Conservation (phyloP, 2,329 filamentous ascomycete species). For the Ophiostoma himal-ulmi region DNA sequence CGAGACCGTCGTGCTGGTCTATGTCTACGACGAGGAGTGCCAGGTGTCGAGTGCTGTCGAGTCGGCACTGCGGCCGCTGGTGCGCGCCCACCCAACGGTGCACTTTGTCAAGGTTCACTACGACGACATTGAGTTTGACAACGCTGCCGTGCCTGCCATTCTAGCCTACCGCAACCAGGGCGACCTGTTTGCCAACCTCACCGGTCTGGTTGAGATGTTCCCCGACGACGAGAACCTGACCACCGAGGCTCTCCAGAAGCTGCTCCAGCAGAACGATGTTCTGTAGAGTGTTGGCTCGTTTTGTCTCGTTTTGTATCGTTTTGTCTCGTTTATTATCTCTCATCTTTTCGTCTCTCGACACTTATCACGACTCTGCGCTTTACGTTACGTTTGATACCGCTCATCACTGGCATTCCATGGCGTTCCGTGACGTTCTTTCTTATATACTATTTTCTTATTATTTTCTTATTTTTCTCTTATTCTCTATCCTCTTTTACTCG, state of each 20-base stretch:
- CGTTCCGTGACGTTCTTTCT: background rate
- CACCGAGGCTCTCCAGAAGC: conserved; percentile 45
- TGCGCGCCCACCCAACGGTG: conserved; percentile 61
- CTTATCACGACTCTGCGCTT: background rate
- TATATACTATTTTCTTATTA: background rate
- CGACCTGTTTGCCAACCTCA: conserved; percentile 84
- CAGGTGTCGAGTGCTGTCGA: conserved; percentile 74
- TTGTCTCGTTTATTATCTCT: background rate
- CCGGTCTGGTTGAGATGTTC: conserved; percentile 80
- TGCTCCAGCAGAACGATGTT: conserved; percentile 50
- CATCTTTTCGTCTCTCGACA: background rate
- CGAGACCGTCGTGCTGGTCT: conserved; percentile 83
- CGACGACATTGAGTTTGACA: conserved; percentile 89
- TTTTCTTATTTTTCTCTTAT: background rate
- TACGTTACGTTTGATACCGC: conserved; percentile 8
- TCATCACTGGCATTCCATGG: background rate
- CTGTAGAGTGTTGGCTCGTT: conserved; percentile 34
- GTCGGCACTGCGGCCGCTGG: conserved; percentile 67
- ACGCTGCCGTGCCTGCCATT: conserved; percentile 78
- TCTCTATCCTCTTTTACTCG: background rate
- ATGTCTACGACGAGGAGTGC: conserved; percentile 85
- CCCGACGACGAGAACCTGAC: conserved; percentile 58
- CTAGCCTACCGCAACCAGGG: conserved; percentile 82
- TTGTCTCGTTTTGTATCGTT: background rate
- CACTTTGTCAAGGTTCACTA: conserved; percentile 90